Conservation (phyloP, 2,329 filamentous ascomycete genomes). For the Dryadomyces quercus-mongolicae region DNA sequence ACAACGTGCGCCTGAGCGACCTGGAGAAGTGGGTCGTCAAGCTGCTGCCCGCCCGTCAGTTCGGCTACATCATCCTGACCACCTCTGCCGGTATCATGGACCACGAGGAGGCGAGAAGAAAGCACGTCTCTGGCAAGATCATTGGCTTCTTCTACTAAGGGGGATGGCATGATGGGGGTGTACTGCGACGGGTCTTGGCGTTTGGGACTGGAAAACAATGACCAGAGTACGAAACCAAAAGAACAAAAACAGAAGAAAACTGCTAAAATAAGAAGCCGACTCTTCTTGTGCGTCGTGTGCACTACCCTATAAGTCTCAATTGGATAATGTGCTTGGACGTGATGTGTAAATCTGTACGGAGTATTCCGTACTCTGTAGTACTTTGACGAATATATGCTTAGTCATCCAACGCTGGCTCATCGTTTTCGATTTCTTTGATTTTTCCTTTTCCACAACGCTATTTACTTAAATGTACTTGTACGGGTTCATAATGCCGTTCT, state of each 20-base stretch:
- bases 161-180: not conserved
- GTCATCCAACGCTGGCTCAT: no score
- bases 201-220: slow-evolving; percentile 7
- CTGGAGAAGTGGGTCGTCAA: slow-evolving; percentile 99
- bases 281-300: no score
- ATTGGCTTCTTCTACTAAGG: slow-evolving; percentile 97
- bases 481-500: slow-evolving; percentile 98
- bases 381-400: no score
- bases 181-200: slow-evolving; percentile 2
- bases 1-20: slow-evolving; percentile 96
- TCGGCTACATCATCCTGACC: slow-evolving; percentile 98
- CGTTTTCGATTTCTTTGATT: not conserved
- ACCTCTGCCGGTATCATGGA: slow-evolving; percentile 99
- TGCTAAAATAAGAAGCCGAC: not conserved
- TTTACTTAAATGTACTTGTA: slow-evolving; percentile 75
- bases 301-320: no score
- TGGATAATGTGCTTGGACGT: no score
- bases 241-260: not conserved
- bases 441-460: not conserved
- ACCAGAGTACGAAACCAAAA: slow-evolving; percentile 7
- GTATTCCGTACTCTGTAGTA: no score
- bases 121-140: slow-evolving; percentile 98
- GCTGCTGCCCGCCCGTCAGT: slow-evolving; percentile 98
- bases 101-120: slow-evolving; percentile 97
- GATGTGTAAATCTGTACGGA: no score